Base-by-base conservation (phyloP, 129 eudicot genomes). In the Cynara cardunculus region DNA sequence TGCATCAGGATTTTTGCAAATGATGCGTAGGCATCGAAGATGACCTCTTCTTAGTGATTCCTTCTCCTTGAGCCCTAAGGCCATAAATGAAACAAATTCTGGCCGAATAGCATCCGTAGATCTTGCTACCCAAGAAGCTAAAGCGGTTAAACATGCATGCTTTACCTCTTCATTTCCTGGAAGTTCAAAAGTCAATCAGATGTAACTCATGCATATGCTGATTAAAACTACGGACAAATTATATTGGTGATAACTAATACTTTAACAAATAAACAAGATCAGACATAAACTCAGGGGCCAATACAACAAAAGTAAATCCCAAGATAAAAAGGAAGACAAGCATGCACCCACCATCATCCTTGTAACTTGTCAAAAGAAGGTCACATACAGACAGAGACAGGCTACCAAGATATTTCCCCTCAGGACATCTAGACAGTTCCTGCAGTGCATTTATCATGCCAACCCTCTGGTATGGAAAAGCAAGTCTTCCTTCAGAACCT, bases 81-180 rank as follows among this genome's bases (percentile, higher is more conserved):
- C 77, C 71, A 91, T 32, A 76, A 91, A 91, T 31, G 97, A 87
- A 73, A 93, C 80, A 10, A 96, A 65, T 74, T 93, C 93, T 13
- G 92, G 88, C 82, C 85, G 85, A 25, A 93, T 62, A 70, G 90
- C 88, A 81, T 88, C 94, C 2, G 87, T 87, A 37, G 92, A 88
- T 86, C 89, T 88, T 81, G 86, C 89, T 39, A 86, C 90, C 99
- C 99, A 96, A 69, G 88, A 83, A 69, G 93, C 95, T 74, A 96
- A 66, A 53, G 93, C 90, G 21, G 92, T 86, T 85, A 96, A 87
- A 76, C 87, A 76, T 19, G 98, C 97, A 83, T 93, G 92, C 86
- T 96, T 96, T 27, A 91, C 99, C 77, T 96, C 99, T 76, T 96
- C 99, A 80, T 93, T 96, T 74, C 99, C 99, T 96, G 93, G 22